phyloP scores from a whole-genome alignment of 2,329 filamentous ascomycete genomes.

The Monilinia fructicola region DNA sequence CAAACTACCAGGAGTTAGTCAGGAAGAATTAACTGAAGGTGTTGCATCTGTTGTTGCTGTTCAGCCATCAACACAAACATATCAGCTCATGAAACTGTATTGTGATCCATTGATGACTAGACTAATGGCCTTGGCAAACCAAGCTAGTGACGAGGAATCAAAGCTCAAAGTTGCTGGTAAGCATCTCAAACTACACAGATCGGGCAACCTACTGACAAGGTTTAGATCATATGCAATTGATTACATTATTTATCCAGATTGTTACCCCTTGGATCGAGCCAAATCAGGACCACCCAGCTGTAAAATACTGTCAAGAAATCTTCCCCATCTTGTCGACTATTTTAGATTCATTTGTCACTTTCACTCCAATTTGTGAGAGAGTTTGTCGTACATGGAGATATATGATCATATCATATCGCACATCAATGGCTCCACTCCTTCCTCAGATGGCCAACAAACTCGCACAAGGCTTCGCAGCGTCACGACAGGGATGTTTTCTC shows the following conservation, averaged over 20 bases:
- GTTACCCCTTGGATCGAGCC: slow-evolving; percentile 72
- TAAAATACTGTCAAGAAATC: slow-evolving; percentile 94
- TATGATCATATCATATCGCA: slow-evolving; percentile 95
- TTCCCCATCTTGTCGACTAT: slow-evolving; percentile 85
- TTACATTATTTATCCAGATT: slow-evolving; percentile 84
- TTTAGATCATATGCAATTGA: slow-evolving; percentile 81
- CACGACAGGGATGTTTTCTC: slow-evolving; percentile 93
- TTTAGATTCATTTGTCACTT: slow-evolving; percentile 81
- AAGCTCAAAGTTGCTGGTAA: slow-evolving; percentile 83
- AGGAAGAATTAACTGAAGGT: slow-evolving; percentile 95
- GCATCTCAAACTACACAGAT: slow-evolving; percentile 31
- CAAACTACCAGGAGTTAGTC: slow-evolving; percentile 78
- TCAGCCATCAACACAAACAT: slow-evolving; percentile 77
- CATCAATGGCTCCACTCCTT: slow-evolving; percentile 80
- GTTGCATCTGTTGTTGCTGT: slow-evolving; percentile 89
- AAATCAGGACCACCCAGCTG: slow-evolving; percentile 78
- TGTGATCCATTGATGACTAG: slow-evolving; percentile 86
- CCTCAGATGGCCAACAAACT: slow-evolving; percentile 86
- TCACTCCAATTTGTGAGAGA: slow-evolving; percentile 85
- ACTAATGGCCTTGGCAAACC: slow-evolving; percentile 83
- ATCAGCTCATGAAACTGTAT: slow-evolving; percentile 84
- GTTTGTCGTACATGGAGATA: slow-evolving; percentile 94
- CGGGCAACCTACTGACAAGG: slow-evolving; percentile 1
- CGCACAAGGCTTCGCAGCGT: slow-evolving; percentile 78
- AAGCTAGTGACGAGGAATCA: slow-evolving; percentile 76